These are phyloP conservation scores for Tetrapisispora phaffii DNA, from an alignment of 805 yeast genomes.

Conservation along the genomic window DNA sequence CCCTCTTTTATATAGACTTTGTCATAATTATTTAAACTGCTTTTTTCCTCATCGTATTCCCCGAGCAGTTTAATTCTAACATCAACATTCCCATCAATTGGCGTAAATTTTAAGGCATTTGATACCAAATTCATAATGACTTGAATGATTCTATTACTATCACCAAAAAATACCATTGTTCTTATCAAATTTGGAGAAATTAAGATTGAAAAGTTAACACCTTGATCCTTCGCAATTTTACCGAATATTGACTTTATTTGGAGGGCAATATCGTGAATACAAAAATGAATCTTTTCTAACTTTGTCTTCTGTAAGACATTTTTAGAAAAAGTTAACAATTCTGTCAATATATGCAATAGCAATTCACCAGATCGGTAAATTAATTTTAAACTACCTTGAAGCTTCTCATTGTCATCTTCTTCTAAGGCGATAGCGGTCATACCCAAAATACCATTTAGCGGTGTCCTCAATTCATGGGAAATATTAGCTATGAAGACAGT, in stretches of 20 bases:
- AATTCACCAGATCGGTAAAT: constrained; percentile 89
- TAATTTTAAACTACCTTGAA: constrained; percentile 66
- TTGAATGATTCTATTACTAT: constrained; percentile 82
- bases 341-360: constrained; percentile 79
- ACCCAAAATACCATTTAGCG: constrained; percentile 90
- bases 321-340: constrained; percentile 78
- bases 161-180: constrained; percentile 69
- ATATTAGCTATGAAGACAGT: constrained; percentile 88
- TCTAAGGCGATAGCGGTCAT: constrained; percentile 92
- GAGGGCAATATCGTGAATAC: constrained; percentile 67
- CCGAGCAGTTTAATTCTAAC: constrained; percentile 58
- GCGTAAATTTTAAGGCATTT: constrained; percentile 86
- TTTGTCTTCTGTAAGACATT: constrained; percentile 78
- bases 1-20: constrained; percentile 37
- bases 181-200: constrained; percentile 52
- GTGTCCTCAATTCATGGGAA: constrained; percentile 90
- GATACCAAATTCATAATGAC: constrained; percentile 87
- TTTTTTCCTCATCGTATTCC: constrained; percentile 51
- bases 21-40: constrained; percentile 34
- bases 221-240: constrained; percentile 67
- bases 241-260: constrained; percentile 81
- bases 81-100: constrained; percentile 71
- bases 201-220: constrained; percentile 55
- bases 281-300: constrained; percentile 74
- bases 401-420: constrained; percentile 57